Evolutionary conservation across 345 rosid species (phyloP).

Genomic region (Cardiospermum halicacabum): DNA sequence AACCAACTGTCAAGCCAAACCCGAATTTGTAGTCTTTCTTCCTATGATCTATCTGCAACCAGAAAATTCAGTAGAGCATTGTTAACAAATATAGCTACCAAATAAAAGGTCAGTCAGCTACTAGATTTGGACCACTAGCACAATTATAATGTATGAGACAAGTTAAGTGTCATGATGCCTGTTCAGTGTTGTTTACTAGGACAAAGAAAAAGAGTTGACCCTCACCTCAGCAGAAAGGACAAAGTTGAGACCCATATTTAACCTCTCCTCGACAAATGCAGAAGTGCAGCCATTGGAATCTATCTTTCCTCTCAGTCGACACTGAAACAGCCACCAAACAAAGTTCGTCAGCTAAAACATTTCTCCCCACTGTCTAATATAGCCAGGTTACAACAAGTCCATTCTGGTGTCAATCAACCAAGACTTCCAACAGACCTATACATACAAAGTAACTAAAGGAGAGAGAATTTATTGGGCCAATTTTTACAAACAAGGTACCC

Average conservation of each 20-base stretch:
- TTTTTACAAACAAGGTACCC: background rate
- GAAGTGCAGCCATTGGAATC: conserved; percentile 85
- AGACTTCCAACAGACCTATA: background rate
- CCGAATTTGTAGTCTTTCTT: conserved; percentile 97
- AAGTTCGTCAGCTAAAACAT: background rate
- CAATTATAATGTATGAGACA: background rate
- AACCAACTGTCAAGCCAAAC: conserved; percentile 86
- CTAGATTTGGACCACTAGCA: background rate
- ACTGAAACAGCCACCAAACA: conserved; percentile 38
- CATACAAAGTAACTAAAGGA: background rate
- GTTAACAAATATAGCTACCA: background rate
- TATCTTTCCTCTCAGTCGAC: conserved; percentile 91
- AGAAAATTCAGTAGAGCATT: background rate
- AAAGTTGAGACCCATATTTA: conserved; percentile 84
- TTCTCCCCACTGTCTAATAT: background rate
- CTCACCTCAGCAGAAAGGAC: conserved; percentile 91
- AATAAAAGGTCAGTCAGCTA: background rate
- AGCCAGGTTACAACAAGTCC: background rate
- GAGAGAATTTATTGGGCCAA: background rate
- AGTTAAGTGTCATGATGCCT: too few species aligned
- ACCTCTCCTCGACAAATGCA: conserved; percentile 85
- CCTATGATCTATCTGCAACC: conserved; percentile 79
- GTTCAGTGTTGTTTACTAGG: too few species aligned
- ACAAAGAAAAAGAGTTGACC: background rate
- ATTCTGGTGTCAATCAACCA: background rate